Base-by-base conservation (phyloP, 2,329 filamentous ascomycete genomes). In the Zalaria sp. region DNA sequence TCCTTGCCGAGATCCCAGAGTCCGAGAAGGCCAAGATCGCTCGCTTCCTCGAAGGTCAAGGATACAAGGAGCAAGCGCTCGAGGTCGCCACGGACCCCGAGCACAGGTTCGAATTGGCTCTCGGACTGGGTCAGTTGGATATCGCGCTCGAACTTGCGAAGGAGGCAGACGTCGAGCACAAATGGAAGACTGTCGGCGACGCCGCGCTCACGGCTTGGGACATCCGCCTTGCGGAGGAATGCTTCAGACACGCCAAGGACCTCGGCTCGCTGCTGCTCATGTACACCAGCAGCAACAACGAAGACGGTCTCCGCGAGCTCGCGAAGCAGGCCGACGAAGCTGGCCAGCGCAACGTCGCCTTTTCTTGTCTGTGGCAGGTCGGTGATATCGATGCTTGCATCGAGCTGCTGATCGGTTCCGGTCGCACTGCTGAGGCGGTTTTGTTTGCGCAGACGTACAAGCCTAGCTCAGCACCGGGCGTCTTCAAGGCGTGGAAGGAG, bases 1-100 rank as follows among this genome's bases (percentile, higher is more conserved):
- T 95, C 48, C 76, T 98, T 10, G 70, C 77, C 4, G 81, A 81
- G 18, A 88, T 98, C 32, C 87, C 89, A 0, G 68, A 79, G n/a
- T 85, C 93, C 49, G 87, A 98, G 61, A 83, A 94, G 62, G 95
- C 94, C 72, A 96, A 96, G 69, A 93, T 98, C 53, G 91, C 91
- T 3, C 81, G 91, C 25, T 98, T 98, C 72, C 72, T 98, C 41
- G 91, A 96, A 62, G 91, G 91, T 2, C 91, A 98, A 63, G 89
- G 89, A 34, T 86, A 94, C 66, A 96, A 96, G 65, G 89, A 96
- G 54, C 74, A 95, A 50, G 91, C 91, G 0, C 73, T 98, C 10
- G 85, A 95, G 51, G 86, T 98, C 10, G 88, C 91, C 6, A 94
- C 89, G 0, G 91, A 98, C 54, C 73, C 83, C 0, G 91, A 98